Conservation (phyloP, 2,329 filamentous ascomycete species). For the Chlorencoelia australis region DNA sequence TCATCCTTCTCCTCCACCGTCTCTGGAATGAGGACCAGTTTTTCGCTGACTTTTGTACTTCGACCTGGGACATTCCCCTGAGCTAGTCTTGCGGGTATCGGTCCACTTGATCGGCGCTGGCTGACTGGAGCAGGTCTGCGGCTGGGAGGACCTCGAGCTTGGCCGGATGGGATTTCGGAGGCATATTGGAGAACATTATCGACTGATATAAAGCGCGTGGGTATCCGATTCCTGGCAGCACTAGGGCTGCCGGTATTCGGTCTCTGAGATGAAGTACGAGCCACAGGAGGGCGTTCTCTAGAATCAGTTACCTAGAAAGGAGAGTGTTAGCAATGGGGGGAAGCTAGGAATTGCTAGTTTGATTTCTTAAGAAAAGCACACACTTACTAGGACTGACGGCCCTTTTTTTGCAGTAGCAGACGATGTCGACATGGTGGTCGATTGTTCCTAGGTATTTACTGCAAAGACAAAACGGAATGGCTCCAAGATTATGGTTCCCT, state of each 20-base stretch:
- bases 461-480: too few species aligned
- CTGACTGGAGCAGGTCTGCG: slow-evolving; percentile 36
- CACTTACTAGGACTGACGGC: slow-evolving; percentile 49
- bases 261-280: slow-evolving; percentile 26
- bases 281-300: slow-evolving; percentile 35
- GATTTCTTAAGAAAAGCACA: background rate
- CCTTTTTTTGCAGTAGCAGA: slow-evolving; percentile 36
- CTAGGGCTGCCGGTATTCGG: slow-evolving; percentile 22
- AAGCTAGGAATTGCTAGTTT: slow-evolving; percentile 1
- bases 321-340: slow-evolving; percentile 7
- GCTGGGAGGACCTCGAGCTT: slow-evolving; percentile 61
- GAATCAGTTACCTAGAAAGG: slow-evolving; percentile 44
- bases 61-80: slow-evolving; percentile 61
- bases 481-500: too few species aligned
- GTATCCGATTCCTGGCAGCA: slow-evolving; percentile 29
- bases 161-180: slow-evolving; percentile 89
- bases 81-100: slow-evolving; percentile 31
- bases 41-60: slow-evolving; percentile 91
- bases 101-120: slow-evolving; percentile 37
- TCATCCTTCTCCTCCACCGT: slow-evolving; percentile 52
- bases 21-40: slow-evolving; percentile 89
- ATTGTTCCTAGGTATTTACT: too few species aligned
- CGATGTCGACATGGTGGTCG: slow-evolving; percentile 18
- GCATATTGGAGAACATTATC: slow-evolving; percentile 93
- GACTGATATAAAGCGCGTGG: slow-evolving; percentile 74